A percentile compares a stretch with the other conserved stretches of the same genome.
These are phyloP conservation scores for Diaporthe ampelina DNA, from an alignment of 2,329 filamentous ascomycete genomes.

Conservation along the genomic window DNA sequence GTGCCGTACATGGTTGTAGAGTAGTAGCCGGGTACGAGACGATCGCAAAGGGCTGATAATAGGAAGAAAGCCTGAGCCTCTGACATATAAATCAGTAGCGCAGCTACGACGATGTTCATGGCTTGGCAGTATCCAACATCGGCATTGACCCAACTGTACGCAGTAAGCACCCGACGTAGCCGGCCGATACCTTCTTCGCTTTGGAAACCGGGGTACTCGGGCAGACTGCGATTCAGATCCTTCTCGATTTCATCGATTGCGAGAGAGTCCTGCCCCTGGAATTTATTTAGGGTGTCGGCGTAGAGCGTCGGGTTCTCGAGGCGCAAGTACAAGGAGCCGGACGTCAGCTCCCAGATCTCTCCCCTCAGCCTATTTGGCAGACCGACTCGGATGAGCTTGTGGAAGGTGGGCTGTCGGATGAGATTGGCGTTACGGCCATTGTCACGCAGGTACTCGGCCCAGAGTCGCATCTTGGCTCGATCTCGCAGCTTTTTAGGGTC, in stretches of 20 bases:
- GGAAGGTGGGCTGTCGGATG: slow-evolving; percentile 95
- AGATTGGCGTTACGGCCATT: slow-evolving; percentile 94
- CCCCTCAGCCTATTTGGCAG: slow-evolving; percentile 92
- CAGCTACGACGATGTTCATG: slow-evolving; percentile 99
- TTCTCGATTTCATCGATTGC: slow-evolving; percentile 99
- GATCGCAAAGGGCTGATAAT: slow-evolving; percentile 90
- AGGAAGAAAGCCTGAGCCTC: slow-evolving; percentile 96
- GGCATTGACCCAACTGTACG: slow-evolving; percentile 96
- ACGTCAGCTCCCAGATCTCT: slow-evolving; percentile 96
- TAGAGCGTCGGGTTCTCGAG: slow-evolving; percentile 89
- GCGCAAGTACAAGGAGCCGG: slow-evolving; percentile 89
- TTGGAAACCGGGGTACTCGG: slow-evolving; percentile 97
- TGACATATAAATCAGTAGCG: slow-evolving; percentile 98
- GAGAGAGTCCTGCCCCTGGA: slow-evolving; percentile 87
- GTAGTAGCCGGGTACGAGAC: slow-evolving; percentile 95
- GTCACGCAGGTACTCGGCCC: slow-evolving; percentile 96
- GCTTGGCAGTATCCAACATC: slow-evolving; percentile 99
- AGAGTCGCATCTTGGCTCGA: slow-evolving; percentile 95
- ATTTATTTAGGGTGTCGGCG: slow-evolving; percentile 85
- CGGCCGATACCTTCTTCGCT: slow-evolving; percentile 94
- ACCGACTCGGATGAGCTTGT: slow-evolving; percentile 96
- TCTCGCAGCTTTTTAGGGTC: slow-evolving; percentile 95
- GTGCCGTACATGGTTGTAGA: slow-evolving; percentile 99
- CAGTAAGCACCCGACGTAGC: slow-evolving; percentile 89
- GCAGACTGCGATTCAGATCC: slow-evolving; percentile 94